These are phyloP conservation scores for Solanum chmielewskii DNA, from an alignment of 257 asterid species.

Conservation along the genomic window DNA sequence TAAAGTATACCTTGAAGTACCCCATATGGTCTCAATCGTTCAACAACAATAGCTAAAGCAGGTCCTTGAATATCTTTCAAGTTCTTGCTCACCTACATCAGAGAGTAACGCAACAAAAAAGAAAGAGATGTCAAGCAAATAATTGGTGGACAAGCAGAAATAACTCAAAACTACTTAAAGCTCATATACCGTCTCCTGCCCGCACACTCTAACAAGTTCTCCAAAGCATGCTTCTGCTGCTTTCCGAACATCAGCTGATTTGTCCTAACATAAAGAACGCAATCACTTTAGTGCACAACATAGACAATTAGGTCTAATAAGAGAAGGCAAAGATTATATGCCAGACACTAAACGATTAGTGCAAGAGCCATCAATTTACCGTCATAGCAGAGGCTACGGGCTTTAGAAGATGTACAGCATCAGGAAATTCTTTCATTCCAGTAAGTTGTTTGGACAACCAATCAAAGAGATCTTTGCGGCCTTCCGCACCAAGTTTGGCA, in stretches of 20 bases:
- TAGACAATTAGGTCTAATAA: neutral
- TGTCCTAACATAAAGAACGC: slow-evolving; percentile 45
- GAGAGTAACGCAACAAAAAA: neutral
- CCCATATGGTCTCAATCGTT: slow-evolving; percentile 65
- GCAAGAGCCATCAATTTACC: slow-evolving; percentile 25
- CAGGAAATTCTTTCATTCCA: slow-evolving; percentile 57
- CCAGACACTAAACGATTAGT: neutral
- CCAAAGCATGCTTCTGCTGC: slow-evolving; percentile 89
- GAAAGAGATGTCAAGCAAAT: neutral
- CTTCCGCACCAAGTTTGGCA: slow-evolving; percentile 95
- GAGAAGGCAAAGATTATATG: neutral
- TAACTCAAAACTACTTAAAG: slow-evolving; percentile 2
- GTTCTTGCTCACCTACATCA: slow-evolving; percentile 70
- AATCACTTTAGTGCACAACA: neutral
- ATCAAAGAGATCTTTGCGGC: slow-evolving; percentile 93
- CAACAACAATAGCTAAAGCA: slow-evolving; percentile 86
- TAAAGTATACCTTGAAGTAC: slow-evolving; percentile 43
- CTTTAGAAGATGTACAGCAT: slow-evolving; percentile 78
- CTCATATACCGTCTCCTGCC: slow-evolving; percentile 67
- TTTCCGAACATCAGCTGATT: slow-evolving; percentile 98
- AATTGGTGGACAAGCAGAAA: neutral
- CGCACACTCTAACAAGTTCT: slow-evolving; percentile 87
- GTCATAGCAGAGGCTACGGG: slow-evolving; percentile 93
- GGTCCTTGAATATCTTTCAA: slow-evolving; percentile 91
- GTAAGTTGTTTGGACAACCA: slow-evolving; percentile 80